Evolutionary conservation across 2,329 filamentous ascomycete species (phyloP).

Genomic region (Tolypocladium ovalisporum): DNA sequence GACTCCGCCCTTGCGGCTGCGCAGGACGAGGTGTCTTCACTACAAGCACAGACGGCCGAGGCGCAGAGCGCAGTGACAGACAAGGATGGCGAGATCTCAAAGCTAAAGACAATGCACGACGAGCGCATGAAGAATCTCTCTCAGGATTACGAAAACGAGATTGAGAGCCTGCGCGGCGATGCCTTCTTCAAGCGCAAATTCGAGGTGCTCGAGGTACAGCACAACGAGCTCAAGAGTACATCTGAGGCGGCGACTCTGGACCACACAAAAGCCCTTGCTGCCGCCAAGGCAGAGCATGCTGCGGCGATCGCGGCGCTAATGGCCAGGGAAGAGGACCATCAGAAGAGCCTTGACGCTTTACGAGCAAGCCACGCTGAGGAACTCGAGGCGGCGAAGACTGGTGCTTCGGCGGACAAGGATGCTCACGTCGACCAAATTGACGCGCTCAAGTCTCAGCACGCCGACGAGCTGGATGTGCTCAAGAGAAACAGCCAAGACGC

Average conservation of each 20-base stretch:
- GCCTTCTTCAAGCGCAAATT: slow-evolving; percentile 55
- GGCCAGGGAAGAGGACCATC: slow-evolving; percentile 39
- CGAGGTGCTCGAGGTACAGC: slow-evolving; percentile 46
- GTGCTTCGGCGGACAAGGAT: slow-evolving; percentile 36
- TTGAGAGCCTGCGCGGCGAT: slow-evolving; percentile 51
- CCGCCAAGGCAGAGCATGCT: slow-evolving; percentile 31
- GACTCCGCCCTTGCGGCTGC: slow-evolving; percentile 36
- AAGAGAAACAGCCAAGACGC: slow-evolving; percentile 29
- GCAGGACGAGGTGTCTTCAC: slow-evolving; percentile 27
- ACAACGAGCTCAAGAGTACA: slow-evolving; percentile 35
- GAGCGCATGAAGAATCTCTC: slow-evolving; percentile 47
- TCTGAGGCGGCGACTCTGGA: slow-evolving; percentile 23
- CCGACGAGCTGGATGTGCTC: slow-evolving; percentile 33
- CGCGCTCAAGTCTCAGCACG: slow-evolving; percentile 42
- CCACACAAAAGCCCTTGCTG: slow-evolving; percentile 31
- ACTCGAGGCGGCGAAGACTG: slow-evolving; percentile 44
- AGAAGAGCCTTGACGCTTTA: slow-evolving; percentile 43
- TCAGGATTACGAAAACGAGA: slow-evolving; percentile 53
- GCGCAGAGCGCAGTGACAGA: slow-evolving; percentile 32
- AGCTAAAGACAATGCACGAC: slow-evolving; percentile 44
- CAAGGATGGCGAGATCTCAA: slow-evolving; percentile 38
- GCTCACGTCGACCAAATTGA: slow-evolving; percentile 39
- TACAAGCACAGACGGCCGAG: slow-evolving; percentile 37
- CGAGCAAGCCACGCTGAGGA: slow-evolving; percentile 47
- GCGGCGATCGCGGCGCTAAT: slow-evolving; percentile 35